Evolutionary conservation across 2,329 filamentous ascomycete genomes (phyloP), one percentile per base, ranked within the genome.

Genomic region (Trichoderma oligosporum): DNA sequence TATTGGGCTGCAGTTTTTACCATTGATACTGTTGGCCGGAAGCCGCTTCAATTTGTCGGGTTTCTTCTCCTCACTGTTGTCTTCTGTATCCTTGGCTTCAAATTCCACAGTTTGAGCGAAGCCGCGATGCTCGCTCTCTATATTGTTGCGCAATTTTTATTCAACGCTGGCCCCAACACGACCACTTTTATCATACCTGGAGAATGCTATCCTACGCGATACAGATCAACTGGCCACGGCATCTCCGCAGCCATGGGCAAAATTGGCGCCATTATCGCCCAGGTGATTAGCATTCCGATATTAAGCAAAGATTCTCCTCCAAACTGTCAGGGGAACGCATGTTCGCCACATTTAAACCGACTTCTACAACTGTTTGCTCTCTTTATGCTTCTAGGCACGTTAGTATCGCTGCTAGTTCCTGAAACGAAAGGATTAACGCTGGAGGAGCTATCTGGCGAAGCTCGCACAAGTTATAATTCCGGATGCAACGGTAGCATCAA

Each of bases 311-410:
- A 84, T 24, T 74, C 80, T 0, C 71, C 75, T 0, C 72, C 75
- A 7, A 70, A 75, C 14, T 82, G 80, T 59, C 73, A 75, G 18
- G 79, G 80, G 0, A 76, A 71, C 1, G 66, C 65, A 7, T 82
- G 80, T 62, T 74, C 75, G 1, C 78, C 79, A 0, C 88, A 86
- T 81, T 78, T 92, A 54, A 81, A 88, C 69, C 84, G 87, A 57
- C 81, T 92, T 35, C 85, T 93, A 76, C 80, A 90, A 68, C 87
- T 91, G 35, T 91, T 89, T 70, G 87, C 87, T 0, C 76, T 90
- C 8, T 91, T 93, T 76, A 92, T 91, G 89, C 77, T 92, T 5
- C 79, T 81, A 51, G 89, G 89, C 33, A 81, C 82, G 45, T 71
- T 89, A 45, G 83, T 83, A 2, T 85, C 85, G 1, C 74, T 91